Base-by-base conservation (phyloP, 2,329 filamentous ascomycete species). In the Coniosporium tulheliwenetii region DNA sequence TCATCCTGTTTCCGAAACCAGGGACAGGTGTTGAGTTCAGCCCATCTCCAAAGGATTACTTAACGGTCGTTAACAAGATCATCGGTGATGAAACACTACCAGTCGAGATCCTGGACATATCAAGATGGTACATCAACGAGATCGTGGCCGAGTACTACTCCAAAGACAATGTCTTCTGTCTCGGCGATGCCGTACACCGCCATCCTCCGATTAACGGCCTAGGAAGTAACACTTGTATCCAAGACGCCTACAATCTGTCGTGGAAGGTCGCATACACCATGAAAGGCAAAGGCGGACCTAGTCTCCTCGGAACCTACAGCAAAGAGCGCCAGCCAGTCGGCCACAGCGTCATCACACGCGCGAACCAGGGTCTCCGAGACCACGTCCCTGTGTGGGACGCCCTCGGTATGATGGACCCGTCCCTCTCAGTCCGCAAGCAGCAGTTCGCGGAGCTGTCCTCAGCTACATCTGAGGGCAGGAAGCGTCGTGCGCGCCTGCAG, bases 41-140 rank as follows among this genome's bases (percentile, higher is more conserved):
- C n/a, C 66, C 69, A 0, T 60, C 62, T 0, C 45, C 60, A 1
- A 68, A 68, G 5, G 64, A 73, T 48, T 71, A 69, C 45, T 36
- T 66, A 3, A 48, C 56, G 26, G 56, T 65, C 3, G 58, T 74
- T 1, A 61, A 58, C 30, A 57, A 70, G 26, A 58, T 73, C 2
- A 71, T 79, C 40, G 74, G 73, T 0, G 72, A 77, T 48, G 66
- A 70, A 26, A 63, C 64, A 0, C 53, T 70, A 10, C 54, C 62
- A 0, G 58, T 67, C 2, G 63, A 76, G 49, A 64, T 78, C 37
- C 41, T 75, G n/a, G 56, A 65, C 40, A 53, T 74, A 5, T 67
- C 69, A 8, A 71, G 69, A 46, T 80, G 76, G 76, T 62, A 59
- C 40, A 70, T 79, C 48, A 77, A 77, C 46, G 75, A 79, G 52